Percentiles rank a stretch among this genome's conserved stretches.
phyloP scores from a whole-genome alignment of 257 asterid genomes.

The Salvia miltiorrhiza region DNA sequence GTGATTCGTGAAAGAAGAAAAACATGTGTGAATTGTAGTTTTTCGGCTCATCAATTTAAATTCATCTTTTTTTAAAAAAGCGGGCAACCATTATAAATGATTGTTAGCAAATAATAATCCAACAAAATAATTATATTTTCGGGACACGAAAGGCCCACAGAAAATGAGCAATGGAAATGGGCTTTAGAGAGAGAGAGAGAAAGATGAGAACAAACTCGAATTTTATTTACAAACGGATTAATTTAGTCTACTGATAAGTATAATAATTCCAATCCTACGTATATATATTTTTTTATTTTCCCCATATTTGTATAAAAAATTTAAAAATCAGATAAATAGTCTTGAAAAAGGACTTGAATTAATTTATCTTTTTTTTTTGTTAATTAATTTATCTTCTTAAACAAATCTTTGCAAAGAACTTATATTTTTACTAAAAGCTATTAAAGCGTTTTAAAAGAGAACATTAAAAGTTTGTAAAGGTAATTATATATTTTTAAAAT shows the following conservation, averaged over 20 bases:
- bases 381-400: not conserved
- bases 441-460: not conserved
- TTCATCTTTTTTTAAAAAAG: not conserved
- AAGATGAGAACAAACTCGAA: not conserved
- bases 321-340: not conserved
- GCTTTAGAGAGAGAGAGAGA: not conserved
- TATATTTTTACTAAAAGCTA: not conserved
- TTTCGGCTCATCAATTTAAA: not conserved
- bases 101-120: constrained; percentile 6
- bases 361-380: not conserved
- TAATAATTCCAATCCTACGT: not conserved
- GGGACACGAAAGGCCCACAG: constrained; percentile 24
- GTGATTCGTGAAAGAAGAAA: not conserved
- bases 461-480: not conserved
- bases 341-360: not conserved
- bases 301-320: not conserved
- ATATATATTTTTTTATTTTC: not conserved
- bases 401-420: not conserved
- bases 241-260: not conserved
- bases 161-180: not conserved
- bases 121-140: constrained; percentile 3
- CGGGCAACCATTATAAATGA: constrained; percentile 6
- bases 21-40: not conserved
- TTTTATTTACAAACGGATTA: not conserved
- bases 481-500: not conserved